phyloP scores from a whole-genome alignment of 768 basidiomycete species.

The Boletus vermiculosoides region DNA sequence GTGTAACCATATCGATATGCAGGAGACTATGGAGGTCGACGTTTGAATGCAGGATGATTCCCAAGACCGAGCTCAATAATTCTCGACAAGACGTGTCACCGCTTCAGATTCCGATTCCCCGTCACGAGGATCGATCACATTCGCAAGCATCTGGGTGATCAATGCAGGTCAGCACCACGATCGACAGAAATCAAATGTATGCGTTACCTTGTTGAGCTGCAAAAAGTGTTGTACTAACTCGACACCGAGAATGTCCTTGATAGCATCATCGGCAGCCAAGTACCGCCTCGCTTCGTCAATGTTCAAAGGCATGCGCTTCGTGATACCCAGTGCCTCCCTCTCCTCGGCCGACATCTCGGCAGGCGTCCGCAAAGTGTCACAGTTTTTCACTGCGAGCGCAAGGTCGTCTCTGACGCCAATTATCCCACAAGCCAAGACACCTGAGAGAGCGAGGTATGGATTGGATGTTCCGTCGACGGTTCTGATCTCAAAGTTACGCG shows the following conservation, averaged over 20 bases:
- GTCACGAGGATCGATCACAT: constrained; percentile 26
- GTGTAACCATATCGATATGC: neutral
- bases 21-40: neutral
- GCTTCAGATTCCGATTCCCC: constrained; percentile 22
- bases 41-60: neutral
- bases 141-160: constrained; percentile 14
- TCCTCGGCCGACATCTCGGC: too few relatives aligned
- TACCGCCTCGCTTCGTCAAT: constrained; percentile 46
- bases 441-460: constrained; percentile 57
- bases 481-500: constrained; percentile 63
- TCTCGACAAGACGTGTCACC: constrained; percentile 33
- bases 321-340: too few relatives aligned
- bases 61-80: constrained; percentile 12
- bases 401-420: too few relatives aligned
- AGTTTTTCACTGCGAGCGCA: too few relatives aligned
- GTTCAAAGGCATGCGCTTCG: too few relatives aligned
- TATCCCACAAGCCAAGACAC: constrained; percentile 51
- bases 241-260: constrained; percentile 43
- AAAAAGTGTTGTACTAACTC: constrained; percentile 49
- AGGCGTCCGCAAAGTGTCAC: too few relatives aligned
- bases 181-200: neutral
- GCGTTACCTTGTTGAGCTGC: constrained; percentile 48
- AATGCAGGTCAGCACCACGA: neutral
- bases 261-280: constrained; percentile 37
- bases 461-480: constrained; percentile 63